Base-by-base conservation (phyloP, 495 filamentous ascomycete species). In the Penicillium goetzii region DNA sequence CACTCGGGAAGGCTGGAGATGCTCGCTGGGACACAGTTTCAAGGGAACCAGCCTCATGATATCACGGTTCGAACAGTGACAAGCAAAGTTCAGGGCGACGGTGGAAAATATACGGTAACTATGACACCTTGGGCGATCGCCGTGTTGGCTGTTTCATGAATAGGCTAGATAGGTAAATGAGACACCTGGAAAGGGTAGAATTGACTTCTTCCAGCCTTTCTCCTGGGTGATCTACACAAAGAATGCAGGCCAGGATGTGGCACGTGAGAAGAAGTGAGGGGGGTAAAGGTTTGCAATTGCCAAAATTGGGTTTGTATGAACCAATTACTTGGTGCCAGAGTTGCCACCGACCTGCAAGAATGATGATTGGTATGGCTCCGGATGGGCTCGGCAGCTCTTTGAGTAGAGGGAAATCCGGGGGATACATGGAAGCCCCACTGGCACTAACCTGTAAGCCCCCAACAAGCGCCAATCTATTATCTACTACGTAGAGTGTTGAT, bases 41-140 rank as follows among this genome's bases (percentile, higher is more conserved):
- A 61, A 9, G 66, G 63, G 3, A 74, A 77, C 36, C 47, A 52
- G 15, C 73, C 73, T 9, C 64, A 61, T 21, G 52, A 75, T 59
- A 58, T 72, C 5, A 66, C 59, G 0, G 50, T 76, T 4, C 15
- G 53, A 32, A 66, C 76, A 2, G 23, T 30, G n/a, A 51, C 49
- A 7, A 59, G 56, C 7, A 59, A 66, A 0, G 28, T 74, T 8
- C 55, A 62, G 10, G 47, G 33, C 19, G 10, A 28, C 6, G 12
- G 60, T 1, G 74, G 71, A 2, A 70, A 49, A 15, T 78, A 72
- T 45, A 69, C 63, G 2, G 54, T 78, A 2, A 53, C 34, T 4
- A 70, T 78, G 71, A 49, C 58, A 5, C 36, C 68, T 8, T 78
- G 74, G 74, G 71, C 64, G 11, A 68, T 78, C 45, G 76, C 73